Conservation (phyloP, 768 basidiomycete species). For the Kwoniella shandongensis region DNA sequence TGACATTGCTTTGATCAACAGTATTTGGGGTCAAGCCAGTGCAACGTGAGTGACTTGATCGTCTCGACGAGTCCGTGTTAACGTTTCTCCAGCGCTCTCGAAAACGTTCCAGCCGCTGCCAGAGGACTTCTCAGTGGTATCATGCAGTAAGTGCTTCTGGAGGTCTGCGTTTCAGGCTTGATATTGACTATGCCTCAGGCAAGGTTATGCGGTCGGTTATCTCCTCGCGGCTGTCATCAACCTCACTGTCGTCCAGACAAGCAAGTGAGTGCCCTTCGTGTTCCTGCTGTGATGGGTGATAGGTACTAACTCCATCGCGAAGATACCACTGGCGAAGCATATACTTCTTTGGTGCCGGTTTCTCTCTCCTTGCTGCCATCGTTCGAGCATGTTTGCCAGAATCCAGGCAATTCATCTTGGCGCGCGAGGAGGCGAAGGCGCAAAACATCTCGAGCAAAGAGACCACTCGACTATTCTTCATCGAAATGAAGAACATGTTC, state of each 20-base stretch:
- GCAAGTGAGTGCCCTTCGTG: slow-evolving; percentile 1
- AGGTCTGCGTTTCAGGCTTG: not conserved
- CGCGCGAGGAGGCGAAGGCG: slow-evolving; percentile 58
- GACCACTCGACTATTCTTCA: slow-evolving; percentile 71
- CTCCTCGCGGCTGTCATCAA: slow-evolving; percentile 82
- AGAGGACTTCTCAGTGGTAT: slow-evolving; percentile 83
- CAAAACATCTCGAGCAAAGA: slow-evolving; percentile 54
- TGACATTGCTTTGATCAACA: not conserved
- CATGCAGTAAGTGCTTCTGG: slow-evolving; percentile 63
- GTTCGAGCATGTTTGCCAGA: slow-evolving; percentile 73
- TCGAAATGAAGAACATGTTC: slow-evolving; percentile 73
- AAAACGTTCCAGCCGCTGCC: slow-evolving; percentile 80
- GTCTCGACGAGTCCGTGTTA: not conserved
- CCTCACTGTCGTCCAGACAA: slow-evolving; percentile 57
- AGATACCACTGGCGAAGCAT: slow-evolving; percentile 68
- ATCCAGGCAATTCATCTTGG: slow-evolving; percentile 69
- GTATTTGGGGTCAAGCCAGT: slow-evolving; percentile 78
- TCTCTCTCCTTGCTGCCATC: slow-evolving; percentile 68
- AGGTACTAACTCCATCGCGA: slow-evolving; percentile 14
- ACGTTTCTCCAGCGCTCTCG: slow-evolving; percentile 67
- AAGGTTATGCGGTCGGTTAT: slow-evolving; percentile 81
- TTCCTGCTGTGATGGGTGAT: not conserved
- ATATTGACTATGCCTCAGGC: not conserved
- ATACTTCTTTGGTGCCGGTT: slow-evolving; percentile 76
- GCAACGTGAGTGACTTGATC: slow-evolving; percentile 28